Evolutionary conservation across 192 early-diverging fungal genomes (phyloP), one percentile per base, ranked within the genome.

Genomic region (Umbelopsis sp.): DNA sequence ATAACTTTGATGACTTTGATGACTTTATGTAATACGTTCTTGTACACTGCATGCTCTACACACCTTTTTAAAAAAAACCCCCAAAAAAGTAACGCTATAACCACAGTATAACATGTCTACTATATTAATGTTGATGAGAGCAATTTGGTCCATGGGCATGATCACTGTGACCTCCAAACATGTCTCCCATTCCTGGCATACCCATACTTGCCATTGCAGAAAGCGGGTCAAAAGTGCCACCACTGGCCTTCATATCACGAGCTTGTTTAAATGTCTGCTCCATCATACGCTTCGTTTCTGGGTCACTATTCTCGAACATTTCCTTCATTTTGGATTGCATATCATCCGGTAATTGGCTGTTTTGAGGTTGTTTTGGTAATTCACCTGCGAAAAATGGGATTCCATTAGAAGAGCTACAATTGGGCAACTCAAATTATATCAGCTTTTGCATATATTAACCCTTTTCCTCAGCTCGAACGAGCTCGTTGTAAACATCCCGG

Each of bases 11-110:
- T 68, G 73, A 79, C 68, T 74, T 67, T 71, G 77, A 79, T 71
- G 73, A 79, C 70, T 79, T 79, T 54, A 79, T 79, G 77, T 79
- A 79, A 71, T 45, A n/a, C 67, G 10, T 45, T 25, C n/a, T 32
- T 50, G 21, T 31, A 56, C 32, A 71, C 56, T 34, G 56, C 31
- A 49, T 16, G 47, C 47, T 5, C 16, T 17, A 21, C 47, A 49
- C 20, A 17, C n/a, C 20, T 49, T 62, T 34, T 4, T n/a, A 51
- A 41, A 14, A 52, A 44, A 68, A 41, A n/a, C n/a, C n/a, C n/a
- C 4, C 24, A 22, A 25, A 70, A 41, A 70, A 52, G 51, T 26
- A n/a, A 31, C 44, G n/a, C 31, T 49, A 49, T 49, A 49, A 49
- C 17, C 47, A n/a, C n/a, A 44, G 43, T 44, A 44, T 44, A 43